Evolutionary conservation across 305 asterid species (phyloP), one percentile per base, ranked within the genome.

Genomic region (Fraxinus albicans): DNA sequence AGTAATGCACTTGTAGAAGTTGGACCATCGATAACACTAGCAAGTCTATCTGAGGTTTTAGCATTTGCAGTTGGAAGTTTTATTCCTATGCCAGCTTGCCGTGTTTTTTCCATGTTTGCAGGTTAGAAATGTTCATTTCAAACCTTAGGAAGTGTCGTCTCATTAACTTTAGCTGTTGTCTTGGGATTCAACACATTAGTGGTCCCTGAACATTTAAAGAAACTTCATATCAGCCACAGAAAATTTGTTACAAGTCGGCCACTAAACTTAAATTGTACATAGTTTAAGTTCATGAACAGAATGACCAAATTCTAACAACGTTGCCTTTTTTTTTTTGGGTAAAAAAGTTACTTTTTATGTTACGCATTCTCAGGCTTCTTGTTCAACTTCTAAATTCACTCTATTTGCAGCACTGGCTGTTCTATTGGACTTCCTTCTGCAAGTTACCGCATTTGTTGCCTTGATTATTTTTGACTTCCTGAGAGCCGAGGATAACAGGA

Each of bases 11-110:
- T 97, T 58, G 99, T 94, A 42, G 98, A 97, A 88, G 98, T 97
- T 77, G 99, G 98, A 55, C 99, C 99, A 23, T 97, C 99, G 35
- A 97, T 97, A 79, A 97, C 99, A 65, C 88, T 97, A 87, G 99
- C 99, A 86, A 95, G 98, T 87, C 83, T 95, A 44, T 88, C 98
- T 23, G 99, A 97, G 90, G 98, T 97, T 82, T 85, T 97, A 88
- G 99, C 99, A 86, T 97, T 97, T 90, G 99, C 99, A 27, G 99
- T 97, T 70, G 99, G 99, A 84, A 92, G 98, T 86, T 97, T 97
- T 90, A 95, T 97, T 76, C 97, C 98, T 34, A 95, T 97, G 98
- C 99, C 98, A 65, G 99, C 99, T 78, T 92, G 97, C 84, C 99
- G 98, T 34, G 96, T 95, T 73, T 97, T 97, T 86, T 97, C 99